These are phyloP conservation scores for Erigeron canadensis DNA, from an alignment of 129 eudicot species.

Conservation along the genomic window DNA sequence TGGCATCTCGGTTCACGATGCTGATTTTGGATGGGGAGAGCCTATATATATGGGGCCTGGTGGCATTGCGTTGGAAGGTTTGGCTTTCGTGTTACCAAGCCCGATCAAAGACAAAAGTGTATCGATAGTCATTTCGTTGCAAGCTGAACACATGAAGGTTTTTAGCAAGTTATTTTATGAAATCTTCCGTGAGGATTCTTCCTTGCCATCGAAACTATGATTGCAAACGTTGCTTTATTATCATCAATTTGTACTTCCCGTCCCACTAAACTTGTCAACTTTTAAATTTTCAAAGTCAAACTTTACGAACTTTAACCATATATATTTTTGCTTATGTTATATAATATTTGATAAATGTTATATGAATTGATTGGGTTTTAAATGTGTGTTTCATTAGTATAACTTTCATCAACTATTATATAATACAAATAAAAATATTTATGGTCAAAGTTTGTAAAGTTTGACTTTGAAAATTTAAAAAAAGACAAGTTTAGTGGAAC, in stretches of 20 bases:
- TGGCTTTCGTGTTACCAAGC: constrained; percentile 1
- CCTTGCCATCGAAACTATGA: neutral
- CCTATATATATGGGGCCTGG: constrained; percentile 7
- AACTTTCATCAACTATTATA: no score
- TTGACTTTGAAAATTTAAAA: no score
- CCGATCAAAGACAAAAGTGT: neutral
- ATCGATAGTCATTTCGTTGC: neutral
- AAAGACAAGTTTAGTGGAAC: no score
- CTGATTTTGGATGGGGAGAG: constrained; percentile 1
- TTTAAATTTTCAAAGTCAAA: no score
- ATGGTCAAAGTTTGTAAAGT: no score
- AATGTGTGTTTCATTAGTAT: no score
- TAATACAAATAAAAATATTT: no score
- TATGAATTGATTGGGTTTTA: no score
- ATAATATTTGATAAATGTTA: no score
- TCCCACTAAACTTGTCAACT: no score
- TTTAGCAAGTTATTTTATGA: constrained; percentile 12
- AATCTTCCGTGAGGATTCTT: neutral
- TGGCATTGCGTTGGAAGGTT: neutral
- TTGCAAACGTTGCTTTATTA: neutral
- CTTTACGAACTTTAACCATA: no score
- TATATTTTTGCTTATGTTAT: no score
- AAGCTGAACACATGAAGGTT: constrained; percentile 4
- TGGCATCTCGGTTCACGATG: neutral
- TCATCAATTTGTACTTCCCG: neutral